These are phyloP conservation scores for Pythium pyrilobum DNA, from an alignment of 352 stramenopile species.

Conservation along the genomic window DNA sequence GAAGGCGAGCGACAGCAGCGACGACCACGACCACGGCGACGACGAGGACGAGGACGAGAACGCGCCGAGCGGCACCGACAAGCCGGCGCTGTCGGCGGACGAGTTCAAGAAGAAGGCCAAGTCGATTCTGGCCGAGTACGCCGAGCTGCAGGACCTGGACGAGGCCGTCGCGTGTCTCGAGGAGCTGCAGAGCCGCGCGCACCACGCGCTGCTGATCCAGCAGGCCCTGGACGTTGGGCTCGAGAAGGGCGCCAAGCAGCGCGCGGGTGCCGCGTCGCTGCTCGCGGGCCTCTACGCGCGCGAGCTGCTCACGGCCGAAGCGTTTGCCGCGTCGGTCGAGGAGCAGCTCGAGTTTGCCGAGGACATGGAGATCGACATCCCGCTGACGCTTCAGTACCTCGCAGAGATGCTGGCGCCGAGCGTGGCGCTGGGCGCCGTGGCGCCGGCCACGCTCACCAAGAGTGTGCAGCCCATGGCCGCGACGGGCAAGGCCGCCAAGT, in stretches of 20 bases:
- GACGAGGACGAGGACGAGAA: constrained; percentile 17
- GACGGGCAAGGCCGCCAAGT: constrained; percentile 62
- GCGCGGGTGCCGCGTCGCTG: constrained; percentile 43
- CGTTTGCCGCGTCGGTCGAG: constrained; percentile 33
- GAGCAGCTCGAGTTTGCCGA: constrained; percentile 71
- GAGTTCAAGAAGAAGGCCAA: constrained; percentile 84
- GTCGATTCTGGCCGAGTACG: constrained; percentile 81
- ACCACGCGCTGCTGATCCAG: constrained; percentile 44
- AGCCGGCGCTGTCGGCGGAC: constrained; percentile 36
- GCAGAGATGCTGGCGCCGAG: constrained; percentile 65
- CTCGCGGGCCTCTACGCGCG: constrained; percentile 46
- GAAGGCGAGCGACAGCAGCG: constrained; percentile 6
- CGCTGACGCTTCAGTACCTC: constrained; percentile 62
- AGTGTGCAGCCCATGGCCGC: constrained; percentile 41
- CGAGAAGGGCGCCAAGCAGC: constrained; percentile 66
- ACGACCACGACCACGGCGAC: constrained; percentile 3
- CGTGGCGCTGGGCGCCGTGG: constrained; percentile 36
- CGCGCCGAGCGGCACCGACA: constrained; percentile 2
- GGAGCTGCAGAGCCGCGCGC: constrained; percentile 47
- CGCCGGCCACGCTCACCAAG: constrained; percentile 33
- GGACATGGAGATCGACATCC: constrained; percentile 82
- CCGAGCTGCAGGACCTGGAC: constrained; percentile 81
- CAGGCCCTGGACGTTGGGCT: constrained; percentile 61
- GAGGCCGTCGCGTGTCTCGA: constrained; percentile 49
- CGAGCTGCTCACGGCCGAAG: constrained; percentile 38